Evolutionary conservation across 2,329 filamentous ascomycete genomes (phyloP), one percentile per base, ranked within the genome.

Genomic region (Massarina eburnea): DNA sequence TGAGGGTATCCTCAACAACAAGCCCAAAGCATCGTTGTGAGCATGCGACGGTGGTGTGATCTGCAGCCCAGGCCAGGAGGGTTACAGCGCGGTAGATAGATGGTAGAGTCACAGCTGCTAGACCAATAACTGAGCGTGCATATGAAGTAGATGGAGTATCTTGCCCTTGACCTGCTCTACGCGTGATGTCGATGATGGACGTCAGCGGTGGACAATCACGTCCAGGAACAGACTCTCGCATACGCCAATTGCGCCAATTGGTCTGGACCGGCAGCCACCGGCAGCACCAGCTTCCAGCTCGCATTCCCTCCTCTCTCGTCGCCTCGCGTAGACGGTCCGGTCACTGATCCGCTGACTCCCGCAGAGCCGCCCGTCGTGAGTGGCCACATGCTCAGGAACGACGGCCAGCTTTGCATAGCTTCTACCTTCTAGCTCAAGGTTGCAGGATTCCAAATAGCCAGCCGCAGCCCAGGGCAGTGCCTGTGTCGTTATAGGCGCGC

Each of bases 1-100:
- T 43, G 69, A 72, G 54, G 57, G 52, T 15, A 66, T 71, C 26
- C 60, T 72, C 29, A 57, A 57, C 33, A 72, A 72, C 57, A 72
- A 72, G 62, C 69, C 70, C 3, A 62, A 62, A 54, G 42, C 45
- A 6, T 26, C 39, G 3, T 34, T 26, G 20, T 46, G 34, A 43
- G 41, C 36, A 33, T 24, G 26, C 22, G 38, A 44, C 12, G 22
- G 29, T 34, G 17, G 40, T 40, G 22, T 35, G 21, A 39, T 19
- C 7, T 20, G 15, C 20, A 18, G 36, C 4, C 12, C 27, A 14
- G 27, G 27, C n/a, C 27, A 4, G 5, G 27, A 14, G 12, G 6
- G 5, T 4, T 14, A 30, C 9, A 30, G 12, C n/a, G 6, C 7
- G 6, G 27, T 8, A 14, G n/a, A 30, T 30, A 8, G 27, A 4